Evolutionary conservation across 2,329 filamentous ascomycete genomes (phyloP), one percentile per base, ranked within the genome.

Genomic region (Fusarium brachygibbosum): DNA sequence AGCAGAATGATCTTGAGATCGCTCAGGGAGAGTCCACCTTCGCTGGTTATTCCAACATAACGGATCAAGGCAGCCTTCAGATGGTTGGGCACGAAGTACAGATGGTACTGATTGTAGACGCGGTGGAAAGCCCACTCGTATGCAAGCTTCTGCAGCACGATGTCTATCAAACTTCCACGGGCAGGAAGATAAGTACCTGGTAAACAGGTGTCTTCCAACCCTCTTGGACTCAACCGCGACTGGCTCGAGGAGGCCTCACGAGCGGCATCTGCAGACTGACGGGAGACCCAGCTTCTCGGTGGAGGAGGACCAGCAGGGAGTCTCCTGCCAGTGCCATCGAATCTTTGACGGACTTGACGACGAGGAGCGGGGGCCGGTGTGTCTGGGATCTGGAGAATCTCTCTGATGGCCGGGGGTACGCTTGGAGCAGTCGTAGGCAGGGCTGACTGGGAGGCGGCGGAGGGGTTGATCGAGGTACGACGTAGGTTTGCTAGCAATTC

Each of bases 371-470:
- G 87, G 12, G 82, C 76, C 25, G 86, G 86, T 29, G 85, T 84
- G 72, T 88, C 87, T 61, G 87, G 87, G 58, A 89, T 82, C 71
- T 87, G 84, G 52, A 90, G 84, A 62, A 90, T 84, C 63, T 85
- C 82, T 62, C 87, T 85, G 71, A 90, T 83, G 54, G 82, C 79
- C 6, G 88, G 88, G 54, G 87, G 88, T 4, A 90, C 82, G 62
- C 85, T 88, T n/a, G 86, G 87, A 32, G 77, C 73, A 58, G 76
- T 76, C 49, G 76, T 71, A 60, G 77, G 72, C 66, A 74, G 70
- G 61, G 73, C 63, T 56, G 71, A 69, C 64, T 67, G 69, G 10
- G 58, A 70, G 56, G 66, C 66, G 50, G 69, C 63, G 48, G 78
- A 74, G 55, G 75, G 68, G 53, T 71, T 73, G 37, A 74, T 69